Conservation (phyloP, 495 filamentous ascomycete species). For the Penicillium chermesinum region DNA sequence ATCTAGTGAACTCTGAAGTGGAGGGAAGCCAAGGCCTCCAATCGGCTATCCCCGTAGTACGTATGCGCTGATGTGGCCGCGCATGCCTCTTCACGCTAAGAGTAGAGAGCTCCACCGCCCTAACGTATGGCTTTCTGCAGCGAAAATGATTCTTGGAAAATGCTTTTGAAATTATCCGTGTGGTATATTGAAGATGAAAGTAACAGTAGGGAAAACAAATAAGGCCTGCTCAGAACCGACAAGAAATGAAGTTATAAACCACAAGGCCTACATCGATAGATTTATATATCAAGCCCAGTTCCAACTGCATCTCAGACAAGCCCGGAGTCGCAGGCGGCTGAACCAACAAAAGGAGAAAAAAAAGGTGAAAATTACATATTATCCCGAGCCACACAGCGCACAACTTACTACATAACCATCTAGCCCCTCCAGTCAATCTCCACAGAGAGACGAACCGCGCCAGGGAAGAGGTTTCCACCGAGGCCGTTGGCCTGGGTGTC, state of each 20-base stretch:
- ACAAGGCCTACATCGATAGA: neutral
- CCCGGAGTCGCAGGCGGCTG: neutral
- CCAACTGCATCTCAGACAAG: neutral
- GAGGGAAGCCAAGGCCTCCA: no score
- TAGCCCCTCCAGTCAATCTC: conserved; percentile 29
- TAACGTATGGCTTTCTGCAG: neutral
- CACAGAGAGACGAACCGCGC: conserved; percentile 26
- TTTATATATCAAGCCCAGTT: neutral
- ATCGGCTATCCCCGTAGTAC: no score
- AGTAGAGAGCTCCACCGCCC: neutral
- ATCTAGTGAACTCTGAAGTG: no score
- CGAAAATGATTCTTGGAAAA: neutral
- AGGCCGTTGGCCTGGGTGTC: conserved; percentile 33
- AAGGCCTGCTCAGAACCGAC: neutral
- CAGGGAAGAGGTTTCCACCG: conserved; percentile 33
- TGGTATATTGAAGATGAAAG: neutral
- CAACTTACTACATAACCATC: neutral
- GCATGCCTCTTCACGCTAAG: neutral
- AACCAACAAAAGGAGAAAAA: neutral
- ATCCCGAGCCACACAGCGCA: neutral
- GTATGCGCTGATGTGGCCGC: neutral
- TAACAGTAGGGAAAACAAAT: neutral
- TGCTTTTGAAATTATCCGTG: no score
- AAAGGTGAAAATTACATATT: neutral
- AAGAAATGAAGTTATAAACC: neutral